Percentiles rank a stretch among this genome's conserved stretches.
Evolutionary conservation across 805 yeast species (phyloP).

Genomic region (Kuraishia borneana): DNA sequence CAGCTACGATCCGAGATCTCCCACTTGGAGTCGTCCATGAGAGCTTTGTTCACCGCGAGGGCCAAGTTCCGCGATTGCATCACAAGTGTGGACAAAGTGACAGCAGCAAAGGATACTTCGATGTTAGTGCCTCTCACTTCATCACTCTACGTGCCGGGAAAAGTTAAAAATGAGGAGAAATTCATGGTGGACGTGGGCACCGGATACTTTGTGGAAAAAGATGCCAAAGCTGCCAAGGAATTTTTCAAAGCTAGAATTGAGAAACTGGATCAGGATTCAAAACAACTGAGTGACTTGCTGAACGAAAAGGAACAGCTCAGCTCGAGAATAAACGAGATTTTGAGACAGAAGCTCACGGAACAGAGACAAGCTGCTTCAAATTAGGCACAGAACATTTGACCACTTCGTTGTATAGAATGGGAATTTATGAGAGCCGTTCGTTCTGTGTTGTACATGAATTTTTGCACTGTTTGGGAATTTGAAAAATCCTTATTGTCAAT

Average conservation of each 20-base stretch:
- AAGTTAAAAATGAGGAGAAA: constrained; percentile 46
- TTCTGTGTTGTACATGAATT: too few species aligned
- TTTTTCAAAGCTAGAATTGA: constrained; percentile 67
- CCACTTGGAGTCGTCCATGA: constrained; percentile 74
- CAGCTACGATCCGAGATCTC: constrained; percentile 78
- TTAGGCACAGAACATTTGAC: too few species aligned
- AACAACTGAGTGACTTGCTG: constrained; percentile 63
- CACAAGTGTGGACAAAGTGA: constrained; percentile 48
- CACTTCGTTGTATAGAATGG: too few species aligned
- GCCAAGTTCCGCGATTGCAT: constrained; percentile 74
- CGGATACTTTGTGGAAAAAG: constrained; percentile 86
- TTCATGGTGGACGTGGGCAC: constrained; percentile 94
- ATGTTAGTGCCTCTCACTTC: constrained; percentile 81
- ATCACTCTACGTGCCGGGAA: constrained; percentile 85
- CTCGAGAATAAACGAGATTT: constrained; percentile 46
- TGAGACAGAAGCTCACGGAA: constrained; percentile 40
- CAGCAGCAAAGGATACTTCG: constrained; percentile 23
- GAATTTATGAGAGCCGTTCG: too few species aligned
- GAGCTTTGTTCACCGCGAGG: constrained; percentile 76
- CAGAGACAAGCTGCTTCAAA: constrained; percentile 23
- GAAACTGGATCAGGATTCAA: constrained; percentile 63
- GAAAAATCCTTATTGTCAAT: background rate
- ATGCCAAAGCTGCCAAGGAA: constrained; percentile 47
- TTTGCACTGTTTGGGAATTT: too few species aligned
- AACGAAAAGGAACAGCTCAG: constrained; percentile 60